Evolutionary conservation across 2,329 filamentous ascomycete genomes (phyloP).

Genomic region (Rutstroemia sydowiana): DNA sequence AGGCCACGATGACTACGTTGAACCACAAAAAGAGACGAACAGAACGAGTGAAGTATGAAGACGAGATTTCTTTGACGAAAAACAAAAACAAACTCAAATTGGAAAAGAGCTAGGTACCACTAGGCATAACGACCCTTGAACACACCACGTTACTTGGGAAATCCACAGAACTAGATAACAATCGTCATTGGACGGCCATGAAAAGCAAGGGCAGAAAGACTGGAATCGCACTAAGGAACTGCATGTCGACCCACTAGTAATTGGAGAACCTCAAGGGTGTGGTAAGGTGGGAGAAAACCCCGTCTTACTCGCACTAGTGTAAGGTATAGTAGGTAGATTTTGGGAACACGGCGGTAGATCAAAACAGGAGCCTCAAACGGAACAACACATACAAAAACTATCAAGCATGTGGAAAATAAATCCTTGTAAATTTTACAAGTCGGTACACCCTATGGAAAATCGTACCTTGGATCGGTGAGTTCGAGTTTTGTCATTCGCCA

Average conservation of each 20-base stretch:
- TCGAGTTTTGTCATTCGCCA: neutral
- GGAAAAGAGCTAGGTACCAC: slow-evolving; percentile 25
- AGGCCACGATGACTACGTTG: slow-evolving; percentile 12
- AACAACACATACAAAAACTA: slow-evolving; percentile 3
- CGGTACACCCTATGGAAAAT: slow-evolving; percentile 1
- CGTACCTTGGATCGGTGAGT: too few relatives aligned
- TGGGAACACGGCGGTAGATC: neutral
- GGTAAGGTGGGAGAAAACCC: neutral
- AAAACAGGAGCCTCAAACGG: slow-evolving; percentile 4
- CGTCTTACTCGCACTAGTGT: neutral
- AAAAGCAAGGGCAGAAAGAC: slow-evolving; percentile 2
- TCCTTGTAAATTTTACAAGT: neutral
- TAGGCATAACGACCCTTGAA: slow-evolving; percentile 2
- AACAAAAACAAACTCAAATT: slow-evolving; percentile 16
- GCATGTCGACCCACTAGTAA: neutral
- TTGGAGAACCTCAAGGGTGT: neutral
- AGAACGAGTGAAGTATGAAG: slow-evolving; percentile 6
- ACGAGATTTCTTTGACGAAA: neutral
- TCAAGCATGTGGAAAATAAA: slow-evolving; percentile 1
- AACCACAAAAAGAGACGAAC: slow-evolving; percentile 11
- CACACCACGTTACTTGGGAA: slow-evolving; percentile 8
- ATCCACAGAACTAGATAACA: too few relatives aligned
- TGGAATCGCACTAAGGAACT: neutral
- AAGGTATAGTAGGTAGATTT: neutral
- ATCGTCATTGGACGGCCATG: neutral